These are phyloP conservation scores for Angophora floribunda DNA, from an alignment of 345 rosid genomes.

Conservation along the genomic window DNA sequence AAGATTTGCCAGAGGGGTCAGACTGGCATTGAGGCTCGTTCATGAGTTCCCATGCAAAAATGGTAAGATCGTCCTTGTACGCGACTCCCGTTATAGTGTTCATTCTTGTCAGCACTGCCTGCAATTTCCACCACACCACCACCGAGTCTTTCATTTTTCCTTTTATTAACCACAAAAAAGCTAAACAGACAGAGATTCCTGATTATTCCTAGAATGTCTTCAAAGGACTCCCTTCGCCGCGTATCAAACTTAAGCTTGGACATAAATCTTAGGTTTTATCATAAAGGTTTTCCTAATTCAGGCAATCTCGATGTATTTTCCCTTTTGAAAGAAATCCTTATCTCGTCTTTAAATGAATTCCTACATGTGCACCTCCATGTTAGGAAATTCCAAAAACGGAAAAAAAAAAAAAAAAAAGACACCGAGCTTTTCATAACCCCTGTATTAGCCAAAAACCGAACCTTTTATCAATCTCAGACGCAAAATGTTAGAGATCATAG, in stretches of 20 bases:
- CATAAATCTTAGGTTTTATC: background rate
- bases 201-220: background rate
- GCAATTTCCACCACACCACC: background rate
- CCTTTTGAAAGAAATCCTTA: background rate
- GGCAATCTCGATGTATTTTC: background rate
- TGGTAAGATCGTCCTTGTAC: conserved; percentile 68
- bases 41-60: conserved; percentile 94
- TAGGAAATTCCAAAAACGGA: background rate
- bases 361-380: background rate
- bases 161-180: background rate
- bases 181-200: background rate
- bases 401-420: no score
- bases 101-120: conserved; percentile 60
- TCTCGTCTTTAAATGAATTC: background rate
- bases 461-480: background rate
- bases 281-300: background rate
- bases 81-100: conserved; percentile 58
- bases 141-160: background rate
- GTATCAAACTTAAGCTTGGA: background rate
- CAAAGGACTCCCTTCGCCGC: background rate
- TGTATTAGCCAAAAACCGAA: background rate
- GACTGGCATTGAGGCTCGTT: conserved; percentile 58
- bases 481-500: background rate
- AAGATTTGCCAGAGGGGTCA: conserved; percentile 30
- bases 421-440: background rate